Base-by-base conservation (phyloP, 2,329 filamentous ascomycete species). In the Periconia sp. region DNA sequence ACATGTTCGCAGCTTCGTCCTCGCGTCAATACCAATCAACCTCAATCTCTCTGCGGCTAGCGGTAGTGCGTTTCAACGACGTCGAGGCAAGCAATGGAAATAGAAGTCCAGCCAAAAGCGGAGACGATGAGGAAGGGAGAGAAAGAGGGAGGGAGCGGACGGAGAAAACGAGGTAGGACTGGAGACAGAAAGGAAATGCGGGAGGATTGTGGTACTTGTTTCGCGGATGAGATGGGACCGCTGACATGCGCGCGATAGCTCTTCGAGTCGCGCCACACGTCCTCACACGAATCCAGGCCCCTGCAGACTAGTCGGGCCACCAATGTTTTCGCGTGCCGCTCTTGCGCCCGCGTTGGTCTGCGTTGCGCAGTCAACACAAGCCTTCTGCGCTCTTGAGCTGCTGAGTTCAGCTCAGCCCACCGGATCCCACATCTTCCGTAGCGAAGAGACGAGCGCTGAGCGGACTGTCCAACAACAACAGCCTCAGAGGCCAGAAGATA, bases 1-100 rank as follows among this genome's bases (percentile, higher is more conserved):
- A 83, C 86, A 91, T 89, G 40, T 54, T 73, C 64, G 29, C 34
- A 41, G 54, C 41, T 52, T 45, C 17, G 18, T 38, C n/a, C n/a
- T n/a, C n/a, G n/a, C n/a, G n/a, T n/a, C n/a, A n/a, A n/a, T n/a
- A n/a, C n/a, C 12, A 19, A 26, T 26, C 22, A 13, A 37, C 28
- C n/a, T 4, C 24, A 28, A 28, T 28, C 35, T 13, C 25, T 12
- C 12, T n/a, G 5, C 25, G 11, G 4, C 4, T 12, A 28, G 25
- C 15, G 25, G 5, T 16, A 12, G 28, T 31, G 11, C 11, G 28
- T 6, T 16, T 33, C 31, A 33, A 13, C 4, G 8, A 11, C 32
- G 32, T 35, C 18, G 18, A 7, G 23, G 18, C 18, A 18, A 24
- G 23, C 16, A 31, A 23, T 16, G 16, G 12, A 22, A 15, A 13